Percentiles rank a stretch among this genome's conserved stretches.
phyloP scores from a whole-genome alignment of 1,284 basidiomycete species.

The Ganoderma sinense region DNA sequence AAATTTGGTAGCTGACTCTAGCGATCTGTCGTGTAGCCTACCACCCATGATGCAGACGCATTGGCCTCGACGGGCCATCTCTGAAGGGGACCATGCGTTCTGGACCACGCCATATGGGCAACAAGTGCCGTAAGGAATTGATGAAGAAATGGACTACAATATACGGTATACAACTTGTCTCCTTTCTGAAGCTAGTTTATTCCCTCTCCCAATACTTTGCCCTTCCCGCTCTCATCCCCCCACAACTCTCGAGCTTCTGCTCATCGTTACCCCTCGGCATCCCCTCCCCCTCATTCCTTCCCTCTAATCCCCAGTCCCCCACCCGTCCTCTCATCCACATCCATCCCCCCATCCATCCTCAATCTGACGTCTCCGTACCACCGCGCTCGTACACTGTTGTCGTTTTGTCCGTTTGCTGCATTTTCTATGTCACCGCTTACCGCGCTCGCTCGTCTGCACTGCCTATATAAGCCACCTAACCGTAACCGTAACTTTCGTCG shows the following conservation, averaged over 20 bases:
- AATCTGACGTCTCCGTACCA: conserved; percentile 29
- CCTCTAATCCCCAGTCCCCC: conserved; percentile 8
- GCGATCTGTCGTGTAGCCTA: conserved; percentile 13
- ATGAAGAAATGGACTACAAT: conserved; percentile 27
- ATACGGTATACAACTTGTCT: conserved; percentile 24
- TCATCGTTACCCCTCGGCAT: conserved; percentile 28
- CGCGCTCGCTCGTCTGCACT: conserved; percentile 28
- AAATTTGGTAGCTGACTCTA: conserved; percentile 16
- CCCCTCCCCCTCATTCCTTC: conserved; percentile 11
- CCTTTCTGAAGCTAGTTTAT: conserved; percentile 28
- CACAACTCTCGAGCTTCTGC: conserved; percentile 21
- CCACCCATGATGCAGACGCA: conserved; percentile 19
- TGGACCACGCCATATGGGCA: conserved; percentile 26
- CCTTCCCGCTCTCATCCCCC: conserved; percentile 14
- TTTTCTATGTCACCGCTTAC: conserved; percentile 35
- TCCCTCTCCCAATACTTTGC: conserved; percentile 22
- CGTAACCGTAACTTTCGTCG: conserved; percentile 22
- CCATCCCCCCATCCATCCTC: conserved; percentile 7
- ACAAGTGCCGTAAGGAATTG: conserved; percentile 24
- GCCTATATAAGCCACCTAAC: conserved; percentile 33
- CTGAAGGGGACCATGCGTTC: conserved; percentile 26
- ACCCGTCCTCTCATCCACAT: background rate
- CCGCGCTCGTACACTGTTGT: conserved; percentile 35
- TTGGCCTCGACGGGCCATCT: conserved; percentile 18
- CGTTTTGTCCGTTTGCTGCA: conserved; percentile 37